A percentile compares a stretch with the other conserved stretches of the same genome.
Evolutionary conservation across 1,284 basidiomycete genomes (phyloP).

Genomic region (Cryptococcus floricola): DNA sequence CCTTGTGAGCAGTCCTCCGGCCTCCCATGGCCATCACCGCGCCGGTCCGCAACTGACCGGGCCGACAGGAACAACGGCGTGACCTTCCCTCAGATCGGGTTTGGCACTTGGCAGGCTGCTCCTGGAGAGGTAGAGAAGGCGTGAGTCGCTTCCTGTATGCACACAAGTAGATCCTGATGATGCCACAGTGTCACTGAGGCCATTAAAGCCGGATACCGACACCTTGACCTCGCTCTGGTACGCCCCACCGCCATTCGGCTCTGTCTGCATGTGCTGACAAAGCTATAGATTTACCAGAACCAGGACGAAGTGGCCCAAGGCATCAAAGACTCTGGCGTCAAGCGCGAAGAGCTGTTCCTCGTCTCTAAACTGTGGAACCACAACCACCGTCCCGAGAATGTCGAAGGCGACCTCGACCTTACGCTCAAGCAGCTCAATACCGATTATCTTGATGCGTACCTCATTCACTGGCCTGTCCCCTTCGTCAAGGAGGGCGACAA

Average conservation of each 20-base stretch:
- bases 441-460: constrained; percentile 75
- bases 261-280: not conserved
- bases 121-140: constrained; percentile 73
- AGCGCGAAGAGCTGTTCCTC: constrained; percentile 76
- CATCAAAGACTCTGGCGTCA: constrained; percentile 70
- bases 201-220: constrained; percentile 68
- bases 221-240: constrained; percentile 72
- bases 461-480: constrained; percentile 84
- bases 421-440: constrained; percentile 67
- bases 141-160: constrained; percentile 9
- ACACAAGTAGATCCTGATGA: constrained; percentile 12
- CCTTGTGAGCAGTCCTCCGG: constrained; percentile 5
- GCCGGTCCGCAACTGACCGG: not conserved
- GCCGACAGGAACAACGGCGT: constrained; percentile 31
- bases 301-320: constrained; percentile 52
- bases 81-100: constrained; percentile 65
- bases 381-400: constrained; percentile 50
- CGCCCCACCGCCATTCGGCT: constrained; percentile 53
- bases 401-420: constrained; percentile 69
- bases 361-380: constrained; percentile 60
- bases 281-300: constrained; percentile 7
- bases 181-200: constrained; percentile 63
- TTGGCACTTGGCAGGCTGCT: constrained; percentile 76
- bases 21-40: not conserved
- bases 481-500: constrained; percentile 56